Percentiles rank a stretch among this genome's conserved stretches.
These are phyloP conservation scores for Lentinula lateritia DNA, from an alignment of 768 basidiomycete genomes.

Conservation along the genomic window DNA sequence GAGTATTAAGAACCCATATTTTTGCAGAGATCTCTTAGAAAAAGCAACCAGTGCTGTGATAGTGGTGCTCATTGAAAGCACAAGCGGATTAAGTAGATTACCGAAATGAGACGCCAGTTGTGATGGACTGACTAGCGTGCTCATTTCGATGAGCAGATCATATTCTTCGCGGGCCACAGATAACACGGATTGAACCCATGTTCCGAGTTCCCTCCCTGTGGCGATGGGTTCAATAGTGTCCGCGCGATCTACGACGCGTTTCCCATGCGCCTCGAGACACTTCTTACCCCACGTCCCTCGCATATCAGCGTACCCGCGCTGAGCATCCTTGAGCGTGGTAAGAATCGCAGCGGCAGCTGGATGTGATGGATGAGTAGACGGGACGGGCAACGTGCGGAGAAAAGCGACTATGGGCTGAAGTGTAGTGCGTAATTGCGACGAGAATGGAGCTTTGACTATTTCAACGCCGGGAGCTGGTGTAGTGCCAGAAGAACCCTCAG, in stretches of 20 bases:
- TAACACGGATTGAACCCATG: constrained; percentile 63
- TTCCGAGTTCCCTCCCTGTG: constrained; percentile 66
- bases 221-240: constrained; percentile 62
- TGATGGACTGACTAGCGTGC: constrained; percentile 47
- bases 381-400: constrained; percentile 67
- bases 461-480: constrained; percentile 56
- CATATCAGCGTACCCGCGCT: constrained; percentile 83
- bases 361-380: constrained; percentile 79
- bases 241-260: constrained; percentile 62
- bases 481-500: constrained; percentile 77
- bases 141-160: constrained; percentile 54
- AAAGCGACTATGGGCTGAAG: constrained; percentile 63
- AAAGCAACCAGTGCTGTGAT: constrained; percentile 56
- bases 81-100: constrained; percentile 58
- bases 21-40: constrained; percentile 73
- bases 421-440: constrained; percentile 42
- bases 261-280: constrained; percentile 67
- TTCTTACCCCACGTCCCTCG: constrained; percentile 73
- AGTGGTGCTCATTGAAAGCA: constrained; percentile 60
- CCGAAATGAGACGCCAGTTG: constrained; percentile 54
- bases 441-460: constrained; percentile 49
- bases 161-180: constrained; percentile 70
- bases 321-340: constrained; percentile 66
- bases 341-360: constrained; percentile 65
- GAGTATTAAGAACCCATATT: constrained; percentile 76